Evolutionary conservation across 2,329 filamentous ascomycete species (phyloP).

Genomic region (Aspergillus hortae): DNA sequence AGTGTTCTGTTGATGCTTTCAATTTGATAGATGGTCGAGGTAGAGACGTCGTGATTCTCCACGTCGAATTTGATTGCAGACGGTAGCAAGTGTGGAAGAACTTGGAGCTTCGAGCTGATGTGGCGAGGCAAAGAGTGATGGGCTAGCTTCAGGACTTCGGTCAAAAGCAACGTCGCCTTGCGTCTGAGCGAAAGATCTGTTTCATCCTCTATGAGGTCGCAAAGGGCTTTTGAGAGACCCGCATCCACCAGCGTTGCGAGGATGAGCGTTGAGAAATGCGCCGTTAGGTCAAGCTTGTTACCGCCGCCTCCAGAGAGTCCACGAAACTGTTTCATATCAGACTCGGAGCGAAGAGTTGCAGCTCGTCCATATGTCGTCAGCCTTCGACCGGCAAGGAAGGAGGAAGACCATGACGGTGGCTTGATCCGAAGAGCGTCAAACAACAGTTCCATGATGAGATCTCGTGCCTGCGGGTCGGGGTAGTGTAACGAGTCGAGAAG

Average conservation of each 20-base stretch:
- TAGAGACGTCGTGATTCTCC: slow-evolving; percentile 73
- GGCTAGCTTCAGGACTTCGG: slow-evolving; percentile 85
- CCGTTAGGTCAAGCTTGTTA: slow-evolving; percentile 66
- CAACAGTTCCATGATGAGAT: slow-evolving; percentile 82
- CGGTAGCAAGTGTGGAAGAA: slow-evolving; percentile 80
- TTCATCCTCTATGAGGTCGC: slow-evolving; percentile 48
- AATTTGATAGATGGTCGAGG: slow-evolving; percentile 92
- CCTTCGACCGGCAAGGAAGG: slow-evolving; percentile 86
- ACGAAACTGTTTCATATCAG: slow-evolving; percentile 50
- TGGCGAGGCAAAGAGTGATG: slow-evolving; percentile 77
- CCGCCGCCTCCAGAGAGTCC: slow-evolving; percentile 66
- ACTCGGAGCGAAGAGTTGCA: slow-evolving; percentile 69
- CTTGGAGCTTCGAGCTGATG: slow-evolving; percentile 80
- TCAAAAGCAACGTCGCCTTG: slow-evolving; percentile 85
- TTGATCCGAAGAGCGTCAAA: slow-evolving; percentile 87
- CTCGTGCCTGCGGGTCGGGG: slow-evolving; percentile 55
- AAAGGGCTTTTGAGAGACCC: slow-evolving; percentile 62
- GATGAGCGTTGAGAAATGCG: slow-evolving; percentile 89
- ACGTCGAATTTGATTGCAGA: slow-evolving; percentile 69
- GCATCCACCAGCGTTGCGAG: slow-evolving; percentile 81
- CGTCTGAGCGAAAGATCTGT: slow-evolving; percentile 61
- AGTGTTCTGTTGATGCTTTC: slow-evolving; percentile 94
- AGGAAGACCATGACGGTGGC: slow-evolving; percentile 88
- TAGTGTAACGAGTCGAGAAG: slow-evolving; percentile 66
- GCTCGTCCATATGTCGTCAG: slow-evolving; percentile 97